Percentiles rank a stretch among this genome's conserved stretches.
Conservation (phyloP, 768 basidiomycete genomes). For the Mycena albidolilacea region DNA sequence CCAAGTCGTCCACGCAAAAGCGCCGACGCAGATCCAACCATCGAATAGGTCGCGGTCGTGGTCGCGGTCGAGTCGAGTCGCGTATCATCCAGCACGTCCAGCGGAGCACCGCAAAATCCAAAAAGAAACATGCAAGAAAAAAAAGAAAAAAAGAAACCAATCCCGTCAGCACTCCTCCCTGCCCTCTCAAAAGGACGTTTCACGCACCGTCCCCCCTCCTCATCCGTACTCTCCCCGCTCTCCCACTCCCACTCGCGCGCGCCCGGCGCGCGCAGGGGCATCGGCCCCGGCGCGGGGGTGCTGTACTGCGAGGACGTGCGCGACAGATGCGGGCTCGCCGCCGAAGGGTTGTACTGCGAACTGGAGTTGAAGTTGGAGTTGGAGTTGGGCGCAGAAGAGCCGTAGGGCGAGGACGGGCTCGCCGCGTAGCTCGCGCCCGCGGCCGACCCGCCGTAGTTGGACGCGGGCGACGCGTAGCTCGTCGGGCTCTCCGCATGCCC, state of each 20-base stretch:
- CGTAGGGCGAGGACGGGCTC: neutral
- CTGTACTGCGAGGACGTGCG: neutral
- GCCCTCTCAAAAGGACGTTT: neutral
- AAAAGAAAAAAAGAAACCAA: too few species aligned
- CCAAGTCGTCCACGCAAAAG: too few species aligned
- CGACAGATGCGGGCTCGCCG: neutral
- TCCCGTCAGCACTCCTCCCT: too few species aligned
- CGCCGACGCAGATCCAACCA: too few species aligned
- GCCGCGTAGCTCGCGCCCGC: neutral
- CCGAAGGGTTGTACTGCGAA: neutral
- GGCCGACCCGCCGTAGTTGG: too few species aligned
- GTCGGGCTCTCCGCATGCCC: too few species aligned
- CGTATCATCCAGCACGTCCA: too few species aligned
- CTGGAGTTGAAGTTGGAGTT: neutral
- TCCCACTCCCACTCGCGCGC: conserved; percentile 8
- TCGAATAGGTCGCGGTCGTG: too few species aligned
- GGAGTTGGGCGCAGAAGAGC: neutral
- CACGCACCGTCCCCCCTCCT: neutral
- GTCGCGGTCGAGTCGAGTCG: too few species aligned
- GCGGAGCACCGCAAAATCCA: too few species aligned
- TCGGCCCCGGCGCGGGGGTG: conserved; percentile 7
- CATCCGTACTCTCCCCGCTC: neutral
- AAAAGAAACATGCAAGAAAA: too few species aligned
- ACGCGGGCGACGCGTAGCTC: neutral
- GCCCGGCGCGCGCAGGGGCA: neutral